Evolutionary conservation across 192 early-diverging fungal species (phyloP).

Genomic region (Umbelopsis isabellina): DNA sequence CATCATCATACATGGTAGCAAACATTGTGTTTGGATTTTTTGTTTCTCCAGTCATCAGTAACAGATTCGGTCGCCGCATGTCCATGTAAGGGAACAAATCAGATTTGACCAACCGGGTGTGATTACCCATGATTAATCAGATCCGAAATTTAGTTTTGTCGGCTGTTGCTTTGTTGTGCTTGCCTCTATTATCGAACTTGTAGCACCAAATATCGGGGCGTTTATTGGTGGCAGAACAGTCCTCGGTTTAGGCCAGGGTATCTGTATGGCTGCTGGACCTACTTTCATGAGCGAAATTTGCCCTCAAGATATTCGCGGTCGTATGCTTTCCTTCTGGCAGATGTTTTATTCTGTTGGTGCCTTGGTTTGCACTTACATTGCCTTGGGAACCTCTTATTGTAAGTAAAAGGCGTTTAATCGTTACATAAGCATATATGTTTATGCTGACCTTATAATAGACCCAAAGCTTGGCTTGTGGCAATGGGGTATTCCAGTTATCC

Average conservation of each 20-base stretch:
- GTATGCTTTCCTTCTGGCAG: constrained; percentile 35
- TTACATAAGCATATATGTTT: not conserved
- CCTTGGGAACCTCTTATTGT: constrained; percentile 25
- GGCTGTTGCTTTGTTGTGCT: constrained; percentile 17
- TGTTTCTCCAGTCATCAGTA: constrained; percentile 25
- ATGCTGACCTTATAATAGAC: not conserved
- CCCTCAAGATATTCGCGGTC: constrained; percentile 29
- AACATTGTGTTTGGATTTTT: constrained; percentile 27
- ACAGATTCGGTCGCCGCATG: constrained; percentile 28
- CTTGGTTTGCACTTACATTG: constrained; percentile 26
- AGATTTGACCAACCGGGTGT: too few relatives aligned
- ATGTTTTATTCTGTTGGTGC: constrained; percentile 30
- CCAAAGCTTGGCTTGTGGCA: constrained; percentile 23
- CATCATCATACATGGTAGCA: constrained; percentile 21
- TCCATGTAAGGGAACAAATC: constrained; percentile 16
- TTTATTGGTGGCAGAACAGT: constrained; percentile 30
- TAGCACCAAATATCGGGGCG: constrained; percentile 28
- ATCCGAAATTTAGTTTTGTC: not conserved
- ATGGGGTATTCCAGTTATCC: constrained; percentile 23
- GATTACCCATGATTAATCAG: not conserved
- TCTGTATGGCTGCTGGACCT: constrained; percentile 28
- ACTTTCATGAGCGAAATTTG: constrained; percentile 29
- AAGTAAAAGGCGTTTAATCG: not conserved
- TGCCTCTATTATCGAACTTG: constrained; percentile 23
- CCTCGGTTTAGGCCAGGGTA: constrained; percentile 27